phyloP scores from a whole-genome alignment of 331 rosid species.

The Acacia pycnantha region DNA sequence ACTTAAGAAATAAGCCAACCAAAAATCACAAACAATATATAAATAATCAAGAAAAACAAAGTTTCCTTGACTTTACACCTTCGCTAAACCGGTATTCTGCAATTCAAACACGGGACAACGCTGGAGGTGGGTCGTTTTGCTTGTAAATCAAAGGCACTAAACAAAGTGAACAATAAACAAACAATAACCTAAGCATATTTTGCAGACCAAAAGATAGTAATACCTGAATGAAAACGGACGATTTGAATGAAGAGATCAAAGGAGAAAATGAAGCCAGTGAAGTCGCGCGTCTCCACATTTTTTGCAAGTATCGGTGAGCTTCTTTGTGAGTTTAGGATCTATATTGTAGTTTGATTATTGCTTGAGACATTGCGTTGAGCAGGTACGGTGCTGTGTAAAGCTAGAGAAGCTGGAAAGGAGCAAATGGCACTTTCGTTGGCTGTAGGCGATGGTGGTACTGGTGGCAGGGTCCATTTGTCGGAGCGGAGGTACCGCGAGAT shows the following conservation, averaged over 20 bases:
- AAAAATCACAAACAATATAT: neutral
- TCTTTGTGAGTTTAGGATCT: neutral
- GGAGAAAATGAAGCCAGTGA: conserved; percentile 32
- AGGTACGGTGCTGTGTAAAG: neutral
- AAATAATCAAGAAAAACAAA: too few species aligned
- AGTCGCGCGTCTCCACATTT: conserved; percentile 72
- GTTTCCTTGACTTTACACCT: too few species aligned
- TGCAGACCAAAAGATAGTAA: neutral
- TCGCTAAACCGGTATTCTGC: neutral
- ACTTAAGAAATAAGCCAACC: neutral
- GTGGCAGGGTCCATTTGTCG: neutral
- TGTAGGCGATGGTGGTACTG: neutral
- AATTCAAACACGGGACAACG: neutral
- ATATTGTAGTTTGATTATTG: neutral
- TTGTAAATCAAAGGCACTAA: neutral
- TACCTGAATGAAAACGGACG: conserved; percentile 38
- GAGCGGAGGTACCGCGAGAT: neutral
- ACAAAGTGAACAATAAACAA: neutral
- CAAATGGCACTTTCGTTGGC: neutral
- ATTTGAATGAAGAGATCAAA: conserved; percentile 36
- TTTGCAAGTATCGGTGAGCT: conserved; percentile 1
- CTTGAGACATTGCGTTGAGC: conserved; percentile 12
- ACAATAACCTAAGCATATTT: neutral
- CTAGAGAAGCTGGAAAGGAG: neutral
- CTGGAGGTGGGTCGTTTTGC: neutral